Percentiles rank a stretch among this genome's conserved stretches.
These are phyloP conservation scores for Entomortierella parvispora DNA, from an alignment of 192 early-diverging fungal genomes.

Conservation along the genomic window DNA sequence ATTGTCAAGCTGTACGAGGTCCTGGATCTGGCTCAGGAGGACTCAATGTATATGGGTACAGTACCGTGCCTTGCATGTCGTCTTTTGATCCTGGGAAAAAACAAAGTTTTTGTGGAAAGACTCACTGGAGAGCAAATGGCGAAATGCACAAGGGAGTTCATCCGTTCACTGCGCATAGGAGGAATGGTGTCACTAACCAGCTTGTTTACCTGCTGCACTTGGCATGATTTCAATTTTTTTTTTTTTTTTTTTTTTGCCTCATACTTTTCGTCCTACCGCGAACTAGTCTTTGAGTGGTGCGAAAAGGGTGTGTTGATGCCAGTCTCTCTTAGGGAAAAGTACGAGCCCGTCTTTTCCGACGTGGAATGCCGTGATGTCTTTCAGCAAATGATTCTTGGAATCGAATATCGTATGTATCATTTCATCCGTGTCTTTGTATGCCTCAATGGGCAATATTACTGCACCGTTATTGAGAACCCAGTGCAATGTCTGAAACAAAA, in stretches of 20 bases:
- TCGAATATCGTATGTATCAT: conserved; percentile 94
- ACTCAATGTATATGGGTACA: conserved; percentile 78
- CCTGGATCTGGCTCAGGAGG: conserved; percentile 88
- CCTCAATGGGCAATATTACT: too few species aligned
- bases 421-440: too few species aligned
- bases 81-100: neutral
- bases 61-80: neutral
- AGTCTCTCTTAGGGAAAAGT: conserved; percentile 61
- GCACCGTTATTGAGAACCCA: too few species aligned
- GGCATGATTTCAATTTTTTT: neutral
- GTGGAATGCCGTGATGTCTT: conserved; percentile 79
- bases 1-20: conserved; percentile 93
- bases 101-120: neutral
- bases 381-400: conserved; percentile 87
- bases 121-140: too few species aligned
- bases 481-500: too few species aligned
- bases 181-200: too few species aligned
- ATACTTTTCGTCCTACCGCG: too few species aligned
- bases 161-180: too few species aligned
- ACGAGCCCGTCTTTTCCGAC: conserved; percentile 61
- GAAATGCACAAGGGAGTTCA: too few species aligned
- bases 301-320: conserved; percentile 86
- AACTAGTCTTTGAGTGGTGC: conserved; percentile 90
- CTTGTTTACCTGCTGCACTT: too few species aligned
- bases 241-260: neutral